Percentiles rank a stretch among this genome's conserved stretches.
These are phyloP conservation scores for Cylindrodendrum hubeiense DNA, from an alignment of 2,329 filamentous ascomycete genomes.

Conservation along the genomic window DNA sequence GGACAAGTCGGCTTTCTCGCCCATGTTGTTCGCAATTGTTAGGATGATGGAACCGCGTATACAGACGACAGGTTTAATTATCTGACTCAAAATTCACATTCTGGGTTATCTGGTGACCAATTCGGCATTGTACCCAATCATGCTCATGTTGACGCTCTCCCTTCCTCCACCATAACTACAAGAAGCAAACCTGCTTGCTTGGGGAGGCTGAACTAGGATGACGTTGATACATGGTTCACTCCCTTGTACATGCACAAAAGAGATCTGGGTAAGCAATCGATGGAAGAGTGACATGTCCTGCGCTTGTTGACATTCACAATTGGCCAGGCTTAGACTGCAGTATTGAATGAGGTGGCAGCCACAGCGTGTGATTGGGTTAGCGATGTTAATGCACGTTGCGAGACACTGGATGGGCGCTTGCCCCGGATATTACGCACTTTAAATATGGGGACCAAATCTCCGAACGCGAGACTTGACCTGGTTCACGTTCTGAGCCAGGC, in stretches of 20 bases:
- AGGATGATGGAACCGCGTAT: no score
- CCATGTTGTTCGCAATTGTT: no score
- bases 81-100: no score
- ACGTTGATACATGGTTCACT: background rate
- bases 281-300: background rate
- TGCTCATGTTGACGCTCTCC: no score
- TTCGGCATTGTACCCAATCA: no score
- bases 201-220: background rate
- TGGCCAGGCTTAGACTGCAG: slow-evolving; percentile 20
- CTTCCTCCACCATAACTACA: no score
- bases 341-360: slow-evolving; percentile 23
- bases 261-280: background rate
- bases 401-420: slow-evolving; percentile 33
- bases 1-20: no score
- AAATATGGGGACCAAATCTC: slow-evolving; percentile 42
- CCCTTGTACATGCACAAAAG: background rate
- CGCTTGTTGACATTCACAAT: slow-evolving; percentile 14
- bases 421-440: slow-evolving; percentile 37
- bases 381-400: slow-evolving; percentile 29
- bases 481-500: background rate
- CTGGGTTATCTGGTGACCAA: no score
- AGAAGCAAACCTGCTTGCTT: no score
- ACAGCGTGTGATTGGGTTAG: slow-evolving; percentile 34
- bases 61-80: no score
- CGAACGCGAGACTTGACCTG: slow-evolving; percentile 32